Evolutionary conservation across 352 stramenopile species (phyloP).

Genomic region (Phytophthora foliorum): DNA sequence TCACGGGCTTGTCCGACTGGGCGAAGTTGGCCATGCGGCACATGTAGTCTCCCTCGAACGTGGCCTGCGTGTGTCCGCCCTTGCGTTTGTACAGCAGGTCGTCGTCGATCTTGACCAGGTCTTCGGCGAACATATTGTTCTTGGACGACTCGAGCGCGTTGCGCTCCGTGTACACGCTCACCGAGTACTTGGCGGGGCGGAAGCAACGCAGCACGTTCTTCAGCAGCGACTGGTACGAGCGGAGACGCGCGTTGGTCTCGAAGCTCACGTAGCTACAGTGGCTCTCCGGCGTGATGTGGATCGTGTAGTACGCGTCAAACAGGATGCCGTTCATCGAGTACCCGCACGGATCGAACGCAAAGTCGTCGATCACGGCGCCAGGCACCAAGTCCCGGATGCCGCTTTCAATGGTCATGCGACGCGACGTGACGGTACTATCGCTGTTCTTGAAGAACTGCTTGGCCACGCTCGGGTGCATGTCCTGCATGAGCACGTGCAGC

Average conservation of each 20-base stretch:
- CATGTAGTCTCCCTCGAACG: constrained; percentile 88
- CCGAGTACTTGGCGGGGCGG: constrained; percentile 96
- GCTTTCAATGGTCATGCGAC: constrained; percentile 94
- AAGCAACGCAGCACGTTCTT: constrained; percentile 99
- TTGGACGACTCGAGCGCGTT: constrained; percentile 76
- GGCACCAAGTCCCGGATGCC: constrained; percentile 97
- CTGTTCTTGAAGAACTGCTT: constrained; percentile 90
- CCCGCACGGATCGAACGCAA: constrained; percentile 99
- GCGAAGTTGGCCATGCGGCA: constrained; percentile 87
- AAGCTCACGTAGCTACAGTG: constrained; percentile 98
- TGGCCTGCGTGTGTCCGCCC: constrained; percentile 85
- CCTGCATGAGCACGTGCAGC: constrained; percentile 89
- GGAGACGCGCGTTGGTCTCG: constrained; percentile 96
- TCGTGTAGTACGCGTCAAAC: constrained; percentile 98
- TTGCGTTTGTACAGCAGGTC: constrained; percentile 85
- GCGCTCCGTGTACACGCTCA: constrained; percentile 97
- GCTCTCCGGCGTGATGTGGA: constrained; percentile 98
- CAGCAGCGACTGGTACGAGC: constrained; percentile 92
- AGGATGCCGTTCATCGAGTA: constrained; percentile 99
- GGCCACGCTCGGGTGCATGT: constrained; percentile 83
- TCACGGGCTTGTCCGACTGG: constrained; percentile 50
- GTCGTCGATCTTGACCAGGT: constrained; percentile 78
- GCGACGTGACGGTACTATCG: constrained; percentile 74
- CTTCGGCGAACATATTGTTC: constrained; percentile 80
- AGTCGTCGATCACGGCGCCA: constrained; percentile 96